Evolutionary conservation across 768 basidiomycete genomes (phyloP).

Genomic region (Leccinum fibrillosum): DNA sequence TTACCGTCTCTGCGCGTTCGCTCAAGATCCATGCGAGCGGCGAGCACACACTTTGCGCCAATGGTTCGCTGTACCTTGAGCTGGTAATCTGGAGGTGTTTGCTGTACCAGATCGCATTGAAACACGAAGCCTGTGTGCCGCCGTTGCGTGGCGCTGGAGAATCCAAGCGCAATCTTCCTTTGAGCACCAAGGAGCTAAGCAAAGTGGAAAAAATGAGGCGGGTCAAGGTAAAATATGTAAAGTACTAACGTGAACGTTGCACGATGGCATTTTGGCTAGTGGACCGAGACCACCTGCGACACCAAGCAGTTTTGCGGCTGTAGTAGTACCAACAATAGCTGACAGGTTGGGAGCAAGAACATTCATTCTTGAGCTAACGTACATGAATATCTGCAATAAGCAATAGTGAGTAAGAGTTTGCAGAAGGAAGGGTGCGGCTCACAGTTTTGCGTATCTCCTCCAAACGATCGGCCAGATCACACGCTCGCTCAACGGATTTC

Average conservation of each 20-base stretch:
- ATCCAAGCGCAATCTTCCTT: conserved; percentile 88
- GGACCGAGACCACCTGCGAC: conserved; percentile 92
- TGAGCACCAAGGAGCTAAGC: conserved; percentile 87
- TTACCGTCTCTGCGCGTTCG: conserved; percentile 76
- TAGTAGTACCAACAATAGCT: conserved; percentile 96
- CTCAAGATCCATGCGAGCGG: conserved; percentile 93
- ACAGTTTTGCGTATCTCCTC: conserved; percentile 91
- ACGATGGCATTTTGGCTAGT: conserved; percentile 90
- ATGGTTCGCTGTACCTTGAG: conserved; percentile 91
- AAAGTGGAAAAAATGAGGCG: conserved; percentile 2
- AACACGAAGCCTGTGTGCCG: conserved; percentile 97
- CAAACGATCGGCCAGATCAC: conserved; percentile 83
- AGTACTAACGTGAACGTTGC: conserved; percentile 84
- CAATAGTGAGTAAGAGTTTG: conserved; percentile 2
- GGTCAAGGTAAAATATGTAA: neutral
- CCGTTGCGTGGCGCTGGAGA: conserved; percentile 82
- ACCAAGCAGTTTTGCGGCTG: conserved; percentile 96
- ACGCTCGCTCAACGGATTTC: conserved; percentile 79
- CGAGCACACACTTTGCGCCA: conserved; percentile 86
- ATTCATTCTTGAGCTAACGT: conserved; percentile 99
- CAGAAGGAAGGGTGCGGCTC: neutral
- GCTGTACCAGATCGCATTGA: conserved; percentile 85
- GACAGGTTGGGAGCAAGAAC: conserved; percentile 97
- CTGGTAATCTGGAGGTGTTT: conserved; percentile 85
- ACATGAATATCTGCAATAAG: conserved; percentile 81